Conservation (phyloP, 164 flowering plant species). For the Sedum album region DNA sequence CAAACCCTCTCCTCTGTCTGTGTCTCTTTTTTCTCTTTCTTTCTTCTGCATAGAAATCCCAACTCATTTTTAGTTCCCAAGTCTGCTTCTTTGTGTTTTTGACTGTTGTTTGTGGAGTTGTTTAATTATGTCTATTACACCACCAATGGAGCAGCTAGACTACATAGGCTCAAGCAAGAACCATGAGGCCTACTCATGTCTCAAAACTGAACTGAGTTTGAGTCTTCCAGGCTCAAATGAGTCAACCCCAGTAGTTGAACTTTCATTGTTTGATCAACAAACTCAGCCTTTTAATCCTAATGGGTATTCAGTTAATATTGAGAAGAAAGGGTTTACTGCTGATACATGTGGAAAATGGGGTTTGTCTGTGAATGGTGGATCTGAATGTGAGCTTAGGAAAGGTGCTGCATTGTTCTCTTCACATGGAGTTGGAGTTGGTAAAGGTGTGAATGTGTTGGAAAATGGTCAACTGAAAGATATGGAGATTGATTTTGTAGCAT, state of each 20-base stretch:
- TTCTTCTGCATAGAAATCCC: slow-evolving; percentile 1
- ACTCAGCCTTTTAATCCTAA: background rate
- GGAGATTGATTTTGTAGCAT: slow-evolving; percentile 11
- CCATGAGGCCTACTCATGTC: background rate
- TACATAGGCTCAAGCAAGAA: background rate
- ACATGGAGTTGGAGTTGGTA: slow-evolving; percentile 5
- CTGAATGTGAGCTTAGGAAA: slow-evolving; percentile 4
- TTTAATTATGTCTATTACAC: background rate
- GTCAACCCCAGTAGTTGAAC: background rate
- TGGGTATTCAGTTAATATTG: background rate
- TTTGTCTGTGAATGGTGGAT: background rate
- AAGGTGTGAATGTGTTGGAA: background rate
- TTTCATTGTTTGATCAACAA: slow-evolving; percentile 6
- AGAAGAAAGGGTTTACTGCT: background rate
- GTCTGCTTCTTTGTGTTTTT: background rate
- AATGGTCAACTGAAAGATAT: background rate
- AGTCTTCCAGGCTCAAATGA: background rate
- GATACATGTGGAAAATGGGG: background rate
- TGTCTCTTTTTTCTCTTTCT: background rate
- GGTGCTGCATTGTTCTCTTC: slow-evolving; percentile 1
- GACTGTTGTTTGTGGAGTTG: background rate
- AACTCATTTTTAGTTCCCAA: background rate
- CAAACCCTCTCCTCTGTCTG: background rate
- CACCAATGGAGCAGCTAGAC: background rate
- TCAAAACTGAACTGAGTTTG: slow-evolving; percentile 5